Conservation (phyloP, 495 filamentous ascomycete genomes). For the Hyaloscypha hepaticicola region DNA sequence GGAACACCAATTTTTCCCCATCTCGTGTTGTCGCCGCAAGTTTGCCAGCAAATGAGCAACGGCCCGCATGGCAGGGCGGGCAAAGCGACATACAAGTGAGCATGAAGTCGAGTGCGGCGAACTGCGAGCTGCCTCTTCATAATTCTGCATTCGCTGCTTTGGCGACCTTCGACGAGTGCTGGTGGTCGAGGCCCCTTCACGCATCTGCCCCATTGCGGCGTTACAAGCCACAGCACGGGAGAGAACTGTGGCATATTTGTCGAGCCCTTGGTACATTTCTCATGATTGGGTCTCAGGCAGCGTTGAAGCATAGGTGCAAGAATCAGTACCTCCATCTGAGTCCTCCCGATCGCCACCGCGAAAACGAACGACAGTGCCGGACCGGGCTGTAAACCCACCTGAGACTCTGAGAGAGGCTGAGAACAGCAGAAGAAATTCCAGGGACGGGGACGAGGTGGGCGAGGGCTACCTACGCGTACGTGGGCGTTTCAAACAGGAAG, state of each 20-base stretch:
- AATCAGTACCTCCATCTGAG: not conserved
- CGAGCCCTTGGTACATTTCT: no score
- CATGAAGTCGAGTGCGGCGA: not conserved
- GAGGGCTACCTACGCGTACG: no score
- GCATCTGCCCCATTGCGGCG: no score
- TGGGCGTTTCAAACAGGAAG: not conserved
- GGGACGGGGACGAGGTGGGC: no score
- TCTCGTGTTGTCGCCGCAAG: not conserved
- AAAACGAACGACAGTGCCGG: not conserved
- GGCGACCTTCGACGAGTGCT: no score
- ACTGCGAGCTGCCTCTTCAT: no score
- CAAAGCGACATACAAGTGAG: not conserved
- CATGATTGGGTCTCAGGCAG: not conserved
- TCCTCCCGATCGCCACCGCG: not conserved
- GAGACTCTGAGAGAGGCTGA: no score
- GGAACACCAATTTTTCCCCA: not conserved
- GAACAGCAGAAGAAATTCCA: no score
- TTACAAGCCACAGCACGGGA: not conserved
- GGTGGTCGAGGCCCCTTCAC: no score
- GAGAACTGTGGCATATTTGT: no score
- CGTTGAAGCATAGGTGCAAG: not conserved
- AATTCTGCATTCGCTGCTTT: no score
- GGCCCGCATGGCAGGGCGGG: not conserved
- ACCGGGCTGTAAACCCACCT: not conserved
- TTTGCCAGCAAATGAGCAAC: not conserved